Conservation (phyloP, 2,329 filamentous ascomycete species). For the Thyridium curvatum region DNA sequence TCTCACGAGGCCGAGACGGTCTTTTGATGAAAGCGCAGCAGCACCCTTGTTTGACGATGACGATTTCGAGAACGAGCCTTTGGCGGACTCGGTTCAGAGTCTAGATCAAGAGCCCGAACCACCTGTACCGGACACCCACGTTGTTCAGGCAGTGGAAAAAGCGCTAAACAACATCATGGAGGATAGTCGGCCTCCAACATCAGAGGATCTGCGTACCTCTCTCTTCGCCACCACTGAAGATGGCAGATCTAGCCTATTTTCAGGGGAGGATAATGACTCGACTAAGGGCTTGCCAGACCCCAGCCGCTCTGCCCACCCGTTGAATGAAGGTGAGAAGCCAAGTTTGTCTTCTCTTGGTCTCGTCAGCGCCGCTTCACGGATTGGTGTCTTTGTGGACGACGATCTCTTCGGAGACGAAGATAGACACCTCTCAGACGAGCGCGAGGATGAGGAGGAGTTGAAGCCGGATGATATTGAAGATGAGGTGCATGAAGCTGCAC, state of each 20-base stretch:
- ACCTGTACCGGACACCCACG: slow-evolving; percentile 62
- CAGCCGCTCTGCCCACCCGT: slow-evolving; percentile 4
- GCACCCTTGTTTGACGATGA: slow-evolving; percentile 75
- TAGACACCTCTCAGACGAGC: slow-evolving; percentile 79
- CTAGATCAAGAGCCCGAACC: slow-evolving; percentile 65
- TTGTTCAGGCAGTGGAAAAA: slow-evolving; percentile 89
- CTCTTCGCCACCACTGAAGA: slow-evolving; percentile 54
- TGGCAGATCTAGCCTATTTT: slow-evolving; percentile 42
- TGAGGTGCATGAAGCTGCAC: slow-evolving; percentile 87
- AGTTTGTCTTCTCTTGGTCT: slow-evolving; percentile 88
- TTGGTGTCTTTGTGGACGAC: slow-evolving; percentile 89
- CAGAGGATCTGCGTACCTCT: slow-evolving; percentile 59
- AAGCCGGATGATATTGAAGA: slow-evolving; percentile 60
- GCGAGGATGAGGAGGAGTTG: slow-evolving; percentile 61
- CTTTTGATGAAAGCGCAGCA: slow-evolving; percentile 56
- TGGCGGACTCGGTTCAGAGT: slow-evolving; percentile 68
- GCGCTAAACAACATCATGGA: slow-evolving; percentile 91
- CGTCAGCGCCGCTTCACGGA: slow-evolving; percentile 78
- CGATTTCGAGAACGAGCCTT: slow-evolving; percentile 63
- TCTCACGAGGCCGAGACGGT: slow-evolving; percentile 48
- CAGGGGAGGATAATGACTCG: slow-evolving; percentile 52
- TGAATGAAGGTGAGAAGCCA: slow-evolving; percentile 57
- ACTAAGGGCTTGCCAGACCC: slow-evolving; percentile 26
- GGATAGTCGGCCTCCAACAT: slow-evolving; percentile 58
- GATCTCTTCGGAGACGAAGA: slow-evolving; percentile 89